Evolutionary conservation across 345 rosid species (phyloP), one percentile per base, ranked within the genome.

Genomic region (Euphorbia peplus): DNA sequence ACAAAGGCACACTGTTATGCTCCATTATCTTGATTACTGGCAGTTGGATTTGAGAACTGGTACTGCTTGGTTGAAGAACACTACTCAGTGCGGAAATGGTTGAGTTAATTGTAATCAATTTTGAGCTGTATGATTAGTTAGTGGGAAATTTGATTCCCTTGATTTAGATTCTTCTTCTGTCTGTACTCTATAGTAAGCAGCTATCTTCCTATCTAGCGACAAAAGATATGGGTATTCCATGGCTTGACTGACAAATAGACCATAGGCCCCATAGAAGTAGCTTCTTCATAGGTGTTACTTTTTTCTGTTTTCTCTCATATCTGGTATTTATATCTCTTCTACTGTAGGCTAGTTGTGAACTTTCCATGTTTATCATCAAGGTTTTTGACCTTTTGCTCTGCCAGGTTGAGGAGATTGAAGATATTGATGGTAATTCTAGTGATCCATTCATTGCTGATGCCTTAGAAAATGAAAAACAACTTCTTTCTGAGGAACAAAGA

Each of bases 351-450:
- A 46, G 29, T 47, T 30, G 4, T 7, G 46, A 60, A 42, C 69
- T 54, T 71, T 37, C 28, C 60, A 68, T 44, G 60, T 59, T 42
- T 62, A 47, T 60, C 47, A 47, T 19, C 51, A 28, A 42, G 35
- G 47, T 46, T 62, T 54, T 72, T 75, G 61, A 63, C 51, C 6
- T 51, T 18, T 58, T 4, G 9, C 14, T 47, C 13, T 66, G 60
- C 53, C 85, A 95, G 99, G 97, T 95, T 63, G 99, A 95, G 80
- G 99, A 95, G 86, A 92, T 95, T 82, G 93, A 86, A 48, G 99
- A 95, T 70, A 83, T 95, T 70, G 95, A 92, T 70, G 84, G 70
- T 62, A 74, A 75, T 81, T 77, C 81, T 15, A 73, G 75, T 73
- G 93, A 95, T 73, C 97, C 92, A 13, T 86, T 86, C 67, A 54